Evolutionary conservation across 768 basidiomycete species (phyloP), one percentile per base, ranked within the genome.

Genomic region (Lactarius sanguifluus): DNA sequence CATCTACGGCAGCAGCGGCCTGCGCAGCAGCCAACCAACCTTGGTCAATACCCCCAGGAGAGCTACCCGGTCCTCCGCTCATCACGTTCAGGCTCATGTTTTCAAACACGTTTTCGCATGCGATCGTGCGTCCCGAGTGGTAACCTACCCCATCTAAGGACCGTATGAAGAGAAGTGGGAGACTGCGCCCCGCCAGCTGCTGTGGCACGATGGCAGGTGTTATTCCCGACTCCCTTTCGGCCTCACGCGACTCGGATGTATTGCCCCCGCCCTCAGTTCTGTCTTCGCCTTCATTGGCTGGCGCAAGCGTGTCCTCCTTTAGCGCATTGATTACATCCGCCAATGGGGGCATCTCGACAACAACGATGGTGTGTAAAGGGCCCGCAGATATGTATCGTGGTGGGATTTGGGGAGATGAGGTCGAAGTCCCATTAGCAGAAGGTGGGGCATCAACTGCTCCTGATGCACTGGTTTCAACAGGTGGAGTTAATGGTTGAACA

Each of bases 91-190:
- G 79, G 72, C 90, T 87, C 77, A 92, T 82, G 18, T 80, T 76
- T 72, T 88, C 86, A 76, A 91, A 90, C 20, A 90, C 83, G 72
- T 90, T 90, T 74, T 94, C 92, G 73, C 90, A 91, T 20, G 90
- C 83, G 65, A 94, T 86, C 52, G 89, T 90, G 68, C 91, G 85
- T 43, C 92, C 92, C 25, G 93, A 93, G 74, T 93, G 91, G 75
- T 93, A 94, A 5, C 92, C 92, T 36, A 94, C 86, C n/a, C 93
- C 91, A 71, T 94, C 92, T 50, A 80, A 84, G 18, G 88, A 80
- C 38, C 92, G 86, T 64, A 94, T 92, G 74, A 94, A 94, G 45
- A 94, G 75, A 70, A 94, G 73, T 0, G 92, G 92, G 5, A 94
- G 79, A 69, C 82, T 90, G 61, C 88, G 85, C 9, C 89, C 88